A percentile compares a stretch with the other conserved stretches of the same genome.
Conservation (phyloP, 73 alveolate genomes). For the Paramecium caudatum region DNA sequence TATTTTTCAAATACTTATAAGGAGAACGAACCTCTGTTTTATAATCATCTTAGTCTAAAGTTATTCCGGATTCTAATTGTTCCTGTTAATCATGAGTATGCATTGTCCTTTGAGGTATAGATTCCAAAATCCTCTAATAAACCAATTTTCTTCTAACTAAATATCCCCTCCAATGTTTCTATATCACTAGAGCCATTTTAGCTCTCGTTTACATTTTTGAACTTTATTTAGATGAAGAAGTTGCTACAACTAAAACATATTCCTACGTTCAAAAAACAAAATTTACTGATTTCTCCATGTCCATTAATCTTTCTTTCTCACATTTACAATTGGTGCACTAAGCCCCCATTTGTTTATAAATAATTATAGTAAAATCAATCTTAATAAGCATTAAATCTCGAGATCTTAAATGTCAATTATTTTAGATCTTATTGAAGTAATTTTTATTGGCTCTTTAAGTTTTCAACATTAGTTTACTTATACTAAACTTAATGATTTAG, state of each 20-base stretch:
- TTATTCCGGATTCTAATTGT: conserved; percentile 6
- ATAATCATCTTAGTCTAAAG: not conserved
- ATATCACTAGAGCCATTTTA: not conserved
- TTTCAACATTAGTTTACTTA: conserved; percentile 5
- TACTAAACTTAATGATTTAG: not conserved
- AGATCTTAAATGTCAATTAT: not conserved
- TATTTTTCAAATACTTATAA: not conserved
- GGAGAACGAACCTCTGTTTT: not conserved
- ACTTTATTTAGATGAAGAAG: conserved; percentile 12
- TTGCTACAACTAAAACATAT: conserved; percentile 30
- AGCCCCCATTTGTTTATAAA: too few species aligned
- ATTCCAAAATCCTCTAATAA: not conserved
- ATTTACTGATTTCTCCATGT: conserved; percentile 17
- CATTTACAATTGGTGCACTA: conserved; percentile 25
- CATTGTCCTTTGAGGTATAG: not conserved
- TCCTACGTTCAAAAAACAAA: not conserved
- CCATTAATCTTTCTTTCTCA: not conserved
- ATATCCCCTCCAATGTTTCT: conserved; percentile 11
- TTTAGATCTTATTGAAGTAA: not conserved
- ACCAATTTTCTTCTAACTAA: not conserved
- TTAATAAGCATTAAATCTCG: conserved; percentile 1
- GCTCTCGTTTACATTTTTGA: not conserved
- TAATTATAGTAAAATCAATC: too few species aligned
- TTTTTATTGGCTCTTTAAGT: not conserved
- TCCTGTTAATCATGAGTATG: not conserved